Evolutionary conservation across 441 rosid species (phyloP).

Genomic region (Populus hybrid): DNA sequence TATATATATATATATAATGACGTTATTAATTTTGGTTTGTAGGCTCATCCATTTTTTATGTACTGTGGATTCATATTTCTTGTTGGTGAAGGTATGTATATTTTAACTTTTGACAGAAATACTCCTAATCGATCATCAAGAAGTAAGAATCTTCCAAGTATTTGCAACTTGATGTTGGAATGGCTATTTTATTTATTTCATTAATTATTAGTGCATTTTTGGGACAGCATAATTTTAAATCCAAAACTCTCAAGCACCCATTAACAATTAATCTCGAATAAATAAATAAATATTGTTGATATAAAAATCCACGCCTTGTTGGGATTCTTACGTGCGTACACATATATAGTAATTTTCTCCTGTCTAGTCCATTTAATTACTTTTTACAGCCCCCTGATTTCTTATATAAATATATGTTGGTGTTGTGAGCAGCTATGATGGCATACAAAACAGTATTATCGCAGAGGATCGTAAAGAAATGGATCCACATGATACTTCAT

Average conservation of each 20-base stretch:
- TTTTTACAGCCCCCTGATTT: neutral
- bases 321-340: no score
- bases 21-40: neutral
- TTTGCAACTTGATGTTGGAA: neutral
- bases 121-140: no score
- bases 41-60: slow-evolving; percentile 95
- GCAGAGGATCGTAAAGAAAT: slow-evolving; percentile 37
- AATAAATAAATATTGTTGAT: no score
- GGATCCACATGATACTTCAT: slow-evolving; percentile 55
- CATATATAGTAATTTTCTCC: neutral
- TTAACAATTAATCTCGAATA: neutral
- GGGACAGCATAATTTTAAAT: no score
- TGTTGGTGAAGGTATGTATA: slow-evolving; percentile 67
- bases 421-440: slow-evolving; percentile 65
- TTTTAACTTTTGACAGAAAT: neutral
- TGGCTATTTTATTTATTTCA: no score
- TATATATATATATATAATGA: no score
- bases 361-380: neutral
- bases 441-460: slow-evolving; percentile 56
- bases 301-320: no score
- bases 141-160: neutral
- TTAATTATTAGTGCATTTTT: neutral
- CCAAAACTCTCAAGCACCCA: neutral
- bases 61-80: slow-evolving; percentile 71
- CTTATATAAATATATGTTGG: neutral